Percentiles rank a stretch among this genome's conserved stretches.
Evolutionary conservation across 2,329 filamentous ascomycete species (phyloP).

Genomic region (Epichloe brachyelytri): DNA sequence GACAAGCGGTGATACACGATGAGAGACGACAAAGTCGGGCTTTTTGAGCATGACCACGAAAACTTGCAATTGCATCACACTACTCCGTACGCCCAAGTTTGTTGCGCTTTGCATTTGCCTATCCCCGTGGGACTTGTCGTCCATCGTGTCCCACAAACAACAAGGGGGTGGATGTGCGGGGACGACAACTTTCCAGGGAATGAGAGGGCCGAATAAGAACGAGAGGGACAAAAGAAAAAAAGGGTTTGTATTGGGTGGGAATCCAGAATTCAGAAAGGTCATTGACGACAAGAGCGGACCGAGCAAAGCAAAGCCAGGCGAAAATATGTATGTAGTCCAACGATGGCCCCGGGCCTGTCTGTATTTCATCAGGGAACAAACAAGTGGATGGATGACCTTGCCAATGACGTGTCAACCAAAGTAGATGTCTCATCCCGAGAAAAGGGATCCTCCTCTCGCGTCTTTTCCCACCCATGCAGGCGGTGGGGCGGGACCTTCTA

Average conservation of each 20-base stretch:
- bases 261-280: no score
- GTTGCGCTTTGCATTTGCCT: not conserved
- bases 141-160: not conserved
- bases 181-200: not conserved
- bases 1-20: not conserved
- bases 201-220: not conserved
- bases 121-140: not conserved
- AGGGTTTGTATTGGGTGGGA: no score
- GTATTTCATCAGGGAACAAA: conserved; percentile 6
- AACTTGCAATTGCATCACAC: not conserved
- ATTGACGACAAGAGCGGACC: no score
- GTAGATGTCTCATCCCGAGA: conserved; percentile 15
- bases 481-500: not conserved
- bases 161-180: not conserved
- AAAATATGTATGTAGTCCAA: not conserved
- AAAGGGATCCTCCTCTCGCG: conserved; percentile 8
- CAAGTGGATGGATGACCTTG: conserved; percentile 1
- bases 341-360: not conserved
- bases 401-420: conserved; percentile 12
- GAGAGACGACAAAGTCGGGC: not conserved
- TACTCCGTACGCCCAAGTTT: not conserved
- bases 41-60: not conserved
- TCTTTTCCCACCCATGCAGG: conserved; percentile 6
- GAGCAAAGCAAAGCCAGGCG: no score
- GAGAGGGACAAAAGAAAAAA: not conserved